Evolutionary conservation across 129 eudicot species (phyloP).

Genomic region (Pseudognaphalium luteoalbum): DNA sequence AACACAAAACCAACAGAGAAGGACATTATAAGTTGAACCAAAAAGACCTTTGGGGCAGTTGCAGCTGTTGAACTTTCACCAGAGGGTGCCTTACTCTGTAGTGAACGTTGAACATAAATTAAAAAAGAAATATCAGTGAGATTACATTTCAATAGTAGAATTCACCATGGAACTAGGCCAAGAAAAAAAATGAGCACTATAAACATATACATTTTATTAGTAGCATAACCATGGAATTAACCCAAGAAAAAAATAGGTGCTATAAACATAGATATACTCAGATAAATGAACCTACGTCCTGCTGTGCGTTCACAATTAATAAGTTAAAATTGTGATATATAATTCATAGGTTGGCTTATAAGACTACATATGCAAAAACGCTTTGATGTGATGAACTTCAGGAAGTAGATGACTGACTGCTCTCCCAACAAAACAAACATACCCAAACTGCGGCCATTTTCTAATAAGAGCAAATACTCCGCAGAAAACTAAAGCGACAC

Average conservation of each 20-base stretch:
- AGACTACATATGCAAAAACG: background rate
- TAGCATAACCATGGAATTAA: background rate
- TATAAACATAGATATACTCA: background rate
- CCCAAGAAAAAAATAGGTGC: conserved; percentile 12
- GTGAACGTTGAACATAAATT: background rate
- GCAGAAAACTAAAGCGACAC: background rate
- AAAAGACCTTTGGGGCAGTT: conserved; percentile 57
- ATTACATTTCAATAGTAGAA: conserved; percentile 4
- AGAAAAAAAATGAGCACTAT: conserved; percentile 4
- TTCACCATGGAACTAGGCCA: conserved; percentile 5
- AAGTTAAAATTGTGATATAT: background rate
- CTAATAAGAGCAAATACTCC: too few species aligned
- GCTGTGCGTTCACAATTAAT: background rate
- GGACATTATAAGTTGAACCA: background rate
- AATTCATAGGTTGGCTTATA: background rate
- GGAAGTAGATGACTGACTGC: background rate
- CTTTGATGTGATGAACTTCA: background rate
- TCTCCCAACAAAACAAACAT: background rate
- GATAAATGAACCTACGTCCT: conserved; percentile 5
- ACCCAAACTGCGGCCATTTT: background rate
- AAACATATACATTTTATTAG: background rate
- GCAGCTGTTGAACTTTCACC: conserved; percentile 70
- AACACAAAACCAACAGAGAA: background rate
- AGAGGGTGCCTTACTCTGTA: conserved; percentile 61
- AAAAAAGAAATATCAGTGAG: background rate